Base-by-base conservation (phyloP, 495 filamentous ascomycete genomes). In the Lepidopterella palustris region DNA sequence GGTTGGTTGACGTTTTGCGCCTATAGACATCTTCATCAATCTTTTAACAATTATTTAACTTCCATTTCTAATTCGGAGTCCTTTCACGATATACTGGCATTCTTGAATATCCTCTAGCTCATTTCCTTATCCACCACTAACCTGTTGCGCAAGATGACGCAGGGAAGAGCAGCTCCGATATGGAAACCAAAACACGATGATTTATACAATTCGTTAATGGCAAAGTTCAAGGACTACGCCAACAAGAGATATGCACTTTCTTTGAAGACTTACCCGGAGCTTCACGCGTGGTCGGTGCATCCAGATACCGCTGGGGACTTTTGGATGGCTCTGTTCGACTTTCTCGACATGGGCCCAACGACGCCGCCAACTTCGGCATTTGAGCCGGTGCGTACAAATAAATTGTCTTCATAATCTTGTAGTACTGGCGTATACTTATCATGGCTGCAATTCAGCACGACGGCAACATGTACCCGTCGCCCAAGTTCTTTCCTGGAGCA, bases 91-190 rank as follows among this genome's bases (percentile, higher is more conserved):
- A n/a, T n/a, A n/a, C 15, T 15, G 15, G 15, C 6, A 35, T 6
- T 15, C 6, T 35, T 35, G 15, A 35, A 35, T 6, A 15, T 35
- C 15, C 15, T 6, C 15, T 35, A 15, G 31, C 15, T 15, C 31
- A 35, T 15, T 35, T 35, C 31, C 31, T 35, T 35, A 6, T 35
- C 31, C 6, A 6, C 31, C 15, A 6, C 15, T 6, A 35, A 15
- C 31, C 15, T 35, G 31, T 35, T 23, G n/a, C n/a, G 3, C 45
- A 49, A 49, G 23, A 49, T 49, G 45, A 24, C 45, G 10, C 45
- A 49, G 45, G n/a, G 23, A 49, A 18, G 45, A 49, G n/a, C n/a
- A n/a, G 45, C n/a, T 49, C 45, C 45, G n/a, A 49, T 49, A 49
- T 49, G 45, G 45, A 11, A 24, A 3, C 45, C 45, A 18, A 21